These are phyloP conservation scores for Fraxinus quadrangulata DNA, from an alignment of 257 asterid genomes.

Conservation along the genomic window DNA sequence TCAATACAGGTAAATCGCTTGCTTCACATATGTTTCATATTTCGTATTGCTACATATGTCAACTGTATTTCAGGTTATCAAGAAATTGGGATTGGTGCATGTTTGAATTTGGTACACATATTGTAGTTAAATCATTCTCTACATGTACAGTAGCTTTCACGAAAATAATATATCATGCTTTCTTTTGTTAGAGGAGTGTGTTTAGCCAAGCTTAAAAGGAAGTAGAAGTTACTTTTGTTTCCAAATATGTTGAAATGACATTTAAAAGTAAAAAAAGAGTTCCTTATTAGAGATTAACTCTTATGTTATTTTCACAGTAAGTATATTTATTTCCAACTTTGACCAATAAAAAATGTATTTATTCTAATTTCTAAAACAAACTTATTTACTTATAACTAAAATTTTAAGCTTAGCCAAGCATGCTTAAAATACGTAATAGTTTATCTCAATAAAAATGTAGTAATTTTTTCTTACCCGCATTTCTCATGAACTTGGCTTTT, in stretches of 20 bases:
- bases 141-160: not conserved
- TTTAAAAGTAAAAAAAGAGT: too few species aligned
- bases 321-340: not conserved
- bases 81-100: not conserved
- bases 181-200: not conserved
- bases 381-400: not conserved
- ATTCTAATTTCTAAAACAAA: not conserved
- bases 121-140: not conserved
- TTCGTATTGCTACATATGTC: not conserved
- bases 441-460: not conserved
- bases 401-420: not conserved
- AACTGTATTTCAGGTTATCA: not conserved
- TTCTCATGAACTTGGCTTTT: not conserved
- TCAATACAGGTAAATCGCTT: not conserved
- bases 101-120: not conserved
- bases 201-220: not conserved
- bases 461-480: not conserved
- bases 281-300: too few species aligned
- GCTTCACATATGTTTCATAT: not conserved
- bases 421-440: not conserved
- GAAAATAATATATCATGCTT: not conserved
- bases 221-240: not conserved
- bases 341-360: not conserved
- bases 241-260: not conserved
- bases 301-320: too few species aligned